phyloP scores from a whole-genome alignment of 768 basidiomycete genomes.

The Serpula lacrymans region DNA sequence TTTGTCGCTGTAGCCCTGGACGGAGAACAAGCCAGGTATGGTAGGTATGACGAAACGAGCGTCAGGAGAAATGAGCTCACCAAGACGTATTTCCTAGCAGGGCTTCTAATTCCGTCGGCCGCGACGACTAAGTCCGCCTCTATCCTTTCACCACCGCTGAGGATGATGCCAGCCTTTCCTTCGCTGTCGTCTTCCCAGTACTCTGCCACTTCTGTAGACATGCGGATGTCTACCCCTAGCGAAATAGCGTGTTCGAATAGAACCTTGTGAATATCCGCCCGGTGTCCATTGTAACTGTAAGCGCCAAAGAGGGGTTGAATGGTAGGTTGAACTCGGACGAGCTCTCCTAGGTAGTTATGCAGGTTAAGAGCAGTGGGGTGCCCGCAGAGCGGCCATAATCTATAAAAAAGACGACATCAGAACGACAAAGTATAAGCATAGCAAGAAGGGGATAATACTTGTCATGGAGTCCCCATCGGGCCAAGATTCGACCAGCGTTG shows the following conservation, averaged over 20 bases:
- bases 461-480: slow-evolving; percentile 1
- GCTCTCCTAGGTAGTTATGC: slow-evolving; percentile 15
- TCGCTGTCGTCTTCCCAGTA: slow-evolving; percentile 17
- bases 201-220: slow-evolving; percentile 12
- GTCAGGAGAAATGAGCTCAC: slow-evolving; percentile 12
- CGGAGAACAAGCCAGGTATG: background rate
- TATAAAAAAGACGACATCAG: background rate
- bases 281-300: slow-evolving; percentile 21
- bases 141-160: slow-evolving; percentile 12
- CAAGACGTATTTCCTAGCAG: slow-evolving; percentile 17
- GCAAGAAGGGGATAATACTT: no score
- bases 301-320: slow-evolving; percentile 8
- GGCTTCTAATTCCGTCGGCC: slow-evolving; percentile 24
- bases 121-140: slow-evolving; percentile 23
- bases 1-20: slow-evolving; percentile 20
- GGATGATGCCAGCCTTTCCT: slow-evolving; percentile 16
- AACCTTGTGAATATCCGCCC: slow-evolving; percentile 20
- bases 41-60: no score
- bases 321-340: slow-evolving; percentile 12
- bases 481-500: background rate
- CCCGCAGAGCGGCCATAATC: slow-evolving; percentile 2
- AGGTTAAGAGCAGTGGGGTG: slow-evolving; percentile 11
- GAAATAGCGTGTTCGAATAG: slow-evolving; percentile 16
- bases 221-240: slow-evolving; percentile 15
- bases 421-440: no score